phyloP scores from a whole-genome alignment of 2,329 filamentous ascomycete species.

The Penicillium nordicum region DNA sequence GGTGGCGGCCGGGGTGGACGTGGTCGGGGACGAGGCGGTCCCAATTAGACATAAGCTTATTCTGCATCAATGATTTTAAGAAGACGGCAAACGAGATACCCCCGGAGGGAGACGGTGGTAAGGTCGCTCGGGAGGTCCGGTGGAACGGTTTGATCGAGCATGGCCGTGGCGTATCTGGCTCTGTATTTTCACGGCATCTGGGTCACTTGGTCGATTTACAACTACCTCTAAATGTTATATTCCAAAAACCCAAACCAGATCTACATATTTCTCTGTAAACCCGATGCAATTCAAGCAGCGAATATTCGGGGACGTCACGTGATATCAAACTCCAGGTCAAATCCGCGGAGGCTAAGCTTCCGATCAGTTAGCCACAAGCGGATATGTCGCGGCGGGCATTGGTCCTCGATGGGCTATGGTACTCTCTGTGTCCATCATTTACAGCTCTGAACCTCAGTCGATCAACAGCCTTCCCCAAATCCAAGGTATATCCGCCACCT shows the following conservation, averaged over 20 bases:
- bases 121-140: conserved; percentile 28
- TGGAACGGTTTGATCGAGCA: conserved; percentile 35
- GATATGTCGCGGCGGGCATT: conserved; percentile 35
- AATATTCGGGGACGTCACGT: conserved; percentile 10
- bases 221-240: conserved; percentile 15
- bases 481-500: conserved; percentile 3
- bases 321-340: conserved; percentile 8
- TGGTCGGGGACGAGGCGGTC: conserved; percentile 43
- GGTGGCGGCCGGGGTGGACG: conserved; percentile 32
- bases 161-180: conserved; percentile 42
- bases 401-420: conserved; percentile 41
- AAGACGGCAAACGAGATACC: conserved; percentile 36
- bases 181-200: conserved; percentile 33
- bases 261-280: background rate
- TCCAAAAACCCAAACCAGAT: conserved; percentile 5
- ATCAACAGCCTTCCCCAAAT: conserved; percentile 10
- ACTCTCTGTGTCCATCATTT: conserved; percentile 41
- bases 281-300: background rate
- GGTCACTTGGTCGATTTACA: conserved; percentile 22
- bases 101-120: conserved; percentile 26
- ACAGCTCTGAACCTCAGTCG: conserved; percentile 18
- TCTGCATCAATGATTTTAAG: conserved; percentile 14
- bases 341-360: conserved; percentile 4
- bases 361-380: conserved; percentile 12
- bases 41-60: conserved; percentile 18